Evolutionary conservation across 257 asterid genomes (phyloP).

Genomic region (Leonotis leonurus): DNA sequence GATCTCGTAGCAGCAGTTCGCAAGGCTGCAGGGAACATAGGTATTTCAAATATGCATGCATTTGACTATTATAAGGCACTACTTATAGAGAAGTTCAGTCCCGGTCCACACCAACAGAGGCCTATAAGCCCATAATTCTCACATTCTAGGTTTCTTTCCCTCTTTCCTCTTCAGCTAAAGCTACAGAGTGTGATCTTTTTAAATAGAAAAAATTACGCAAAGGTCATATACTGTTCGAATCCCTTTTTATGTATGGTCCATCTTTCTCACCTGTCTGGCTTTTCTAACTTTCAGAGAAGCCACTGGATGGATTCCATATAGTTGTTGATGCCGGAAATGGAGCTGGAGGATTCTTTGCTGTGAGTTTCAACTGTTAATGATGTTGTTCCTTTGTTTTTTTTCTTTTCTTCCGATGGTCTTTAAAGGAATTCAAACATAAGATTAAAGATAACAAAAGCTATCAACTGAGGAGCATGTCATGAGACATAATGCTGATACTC

Average conservation of each 20-base stretch:
- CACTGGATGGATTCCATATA: slow-evolving; percentile 93
- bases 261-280: slow-evolving; percentile 21
- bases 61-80: neutral
- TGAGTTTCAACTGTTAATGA: slow-evolving; percentile 34
- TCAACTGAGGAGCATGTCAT: neutral
- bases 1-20: slow-evolving; percentile 92
- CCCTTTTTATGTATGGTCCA: slow-evolving; percentile 3
- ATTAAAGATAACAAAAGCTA: neutral
- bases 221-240: slow-evolving; percentile 3
- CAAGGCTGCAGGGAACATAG: slow-evolving; percentile 77
- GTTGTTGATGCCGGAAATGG: slow-evolving; percentile 99
- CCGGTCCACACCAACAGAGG: neutral
- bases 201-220: neutral
- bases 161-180: neutral
- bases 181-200: neutral
- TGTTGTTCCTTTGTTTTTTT: neutral
- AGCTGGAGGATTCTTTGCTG: slow-evolving; percentile 97
- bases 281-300: slow-evolving; percentile 64
- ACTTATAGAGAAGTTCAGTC: neutral
- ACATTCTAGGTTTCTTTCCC: neutral
- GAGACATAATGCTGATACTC: neutral
- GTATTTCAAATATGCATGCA: slow-evolving; percentile 30
- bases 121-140: no score
- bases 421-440: neutral
- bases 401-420: neutral